Evolutionary conservation across 1,284 basidiomycete species (phyloP).

Genomic region (Ganoderma multipileum): DNA sequence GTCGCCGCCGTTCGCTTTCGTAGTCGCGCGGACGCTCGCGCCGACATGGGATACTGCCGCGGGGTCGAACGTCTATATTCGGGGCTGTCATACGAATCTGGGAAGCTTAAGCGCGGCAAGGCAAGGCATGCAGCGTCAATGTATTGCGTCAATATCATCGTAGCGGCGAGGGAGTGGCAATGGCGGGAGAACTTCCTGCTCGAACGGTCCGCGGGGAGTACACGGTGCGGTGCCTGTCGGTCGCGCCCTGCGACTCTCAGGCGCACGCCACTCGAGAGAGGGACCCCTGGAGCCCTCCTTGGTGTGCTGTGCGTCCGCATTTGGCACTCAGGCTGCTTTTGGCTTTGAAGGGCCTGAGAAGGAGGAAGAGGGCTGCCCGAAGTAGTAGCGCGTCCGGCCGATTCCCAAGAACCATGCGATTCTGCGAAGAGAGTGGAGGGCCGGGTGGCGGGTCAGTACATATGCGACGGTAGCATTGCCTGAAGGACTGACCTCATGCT

Average conservation of each 20-base stretch:
- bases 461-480: neutral
- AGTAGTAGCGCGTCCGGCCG: slow-evolving; percentile 59
- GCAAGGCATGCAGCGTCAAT: neutral
- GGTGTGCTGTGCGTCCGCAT: neutral
- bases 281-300: no score
- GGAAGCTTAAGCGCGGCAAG: neutral
- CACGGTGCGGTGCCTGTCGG: neutral
- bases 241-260: neutral
- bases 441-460: neutral
- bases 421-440: slow-evolving; percentile 40
- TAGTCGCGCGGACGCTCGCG: neutral
- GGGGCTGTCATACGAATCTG: neutral
- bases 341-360: neutral
- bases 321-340: slow-evolving; percentile 11
- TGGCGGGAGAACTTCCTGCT: neutral
- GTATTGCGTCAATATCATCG: neutral
- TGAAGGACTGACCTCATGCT: slow-evolving; percentile 53
- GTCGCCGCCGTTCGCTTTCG: neutral
- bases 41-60: neutral
- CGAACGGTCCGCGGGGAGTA: neutral
- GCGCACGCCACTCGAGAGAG: neutral
- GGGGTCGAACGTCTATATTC: neutral
- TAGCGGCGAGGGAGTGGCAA: neutral
- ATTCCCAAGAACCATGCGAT: slow-evolving; percentile 72
- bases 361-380: slow-evolving; percentile 20